A percentile compares a stretch with the other conserved stretches of the same genome.
These are phyloP conservation scores for Crithidia expoeki DNA, from an alignment of 208 protist species.

Conservation along the genomic window DNA sequence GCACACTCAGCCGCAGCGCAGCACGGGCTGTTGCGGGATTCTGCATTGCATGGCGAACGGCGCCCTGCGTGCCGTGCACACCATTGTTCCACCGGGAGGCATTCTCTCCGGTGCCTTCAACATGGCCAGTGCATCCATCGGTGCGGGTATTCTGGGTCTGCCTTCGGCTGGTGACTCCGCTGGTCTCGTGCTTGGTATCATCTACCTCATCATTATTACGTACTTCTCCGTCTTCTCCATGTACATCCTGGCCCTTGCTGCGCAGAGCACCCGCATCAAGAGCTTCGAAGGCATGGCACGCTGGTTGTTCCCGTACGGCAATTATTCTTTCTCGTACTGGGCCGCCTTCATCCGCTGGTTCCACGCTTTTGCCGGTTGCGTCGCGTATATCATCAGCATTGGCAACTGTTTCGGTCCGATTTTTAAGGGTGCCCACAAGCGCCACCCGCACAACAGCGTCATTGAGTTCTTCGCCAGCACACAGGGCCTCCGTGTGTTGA, in stretches of 20 bases:
- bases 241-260: constrained; percentile 40
- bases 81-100: constrained; percentile 38
- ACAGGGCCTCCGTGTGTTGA: constrained; percentile 40
- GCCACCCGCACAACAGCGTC: constrained; percentile 27
- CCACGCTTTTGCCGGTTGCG: constrained; percentile 34
- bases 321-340: constrained; percentile 44
- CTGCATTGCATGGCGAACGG: not conserved
- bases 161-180: constrained; percentile 37
- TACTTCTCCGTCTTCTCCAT: constrained; percentile 45
- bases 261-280: constrained; percentile 38
- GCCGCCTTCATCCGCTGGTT: constrained; percentile 45
- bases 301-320: constrained; percentile 32
- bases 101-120: constrained; percentile 40
- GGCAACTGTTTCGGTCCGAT: constrained; percentile 40
- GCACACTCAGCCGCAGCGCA: too few species aligned
- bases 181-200: constrained; percentile 38
- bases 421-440: constrained; percentile 17
- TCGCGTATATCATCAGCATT: constrained; percentile 45
- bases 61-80: constrained; percentile 7
- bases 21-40: constrained; percentile 5
- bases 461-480: constrained; percentile 30
- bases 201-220: constrained; percentile 46
- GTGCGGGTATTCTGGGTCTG: constrained; percentile 47
- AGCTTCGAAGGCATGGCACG: constrained; percentile 52
- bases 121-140: constrained; percentile 43